Base-by-base conservation (phyloP, 169 alveolate species). In the Eimeria brunetti region DNA sequence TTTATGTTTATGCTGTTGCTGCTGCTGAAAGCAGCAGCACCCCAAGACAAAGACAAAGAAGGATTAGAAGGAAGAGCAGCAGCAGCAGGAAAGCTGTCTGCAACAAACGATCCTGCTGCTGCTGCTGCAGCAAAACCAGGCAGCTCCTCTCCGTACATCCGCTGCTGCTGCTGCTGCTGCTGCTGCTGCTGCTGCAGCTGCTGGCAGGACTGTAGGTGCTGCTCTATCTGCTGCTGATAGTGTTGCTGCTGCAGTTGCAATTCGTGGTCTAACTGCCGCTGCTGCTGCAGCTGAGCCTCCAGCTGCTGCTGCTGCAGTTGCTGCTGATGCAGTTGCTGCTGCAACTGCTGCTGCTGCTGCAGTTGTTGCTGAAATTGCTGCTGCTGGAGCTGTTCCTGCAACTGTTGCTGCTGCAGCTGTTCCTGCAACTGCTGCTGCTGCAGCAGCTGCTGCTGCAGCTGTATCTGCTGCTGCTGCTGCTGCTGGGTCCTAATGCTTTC, bases 91-190 rank as follows among this genome's bases (percentile, higher is more conserved):
- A 60, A 46, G 33, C 12, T 9, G 46, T 9, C 38, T 20, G 22
- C 88, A 41, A 14, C 33, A 7, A 38, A 18, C 7, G 88, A 78
- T 30, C 62, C 64, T 7, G 36, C 60, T 5, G 88, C 20, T 16
- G 64, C 58, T 38, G 84, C 36, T 27, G 73, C 73, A 62, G 33
- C 73, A 62, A 27, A 7, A 62, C n/a, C 73, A 62, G 73, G n/a
- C n/a, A n/a, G n/a, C n/a, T n/a, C n/a, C n/a, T n/a, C 73, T 51
- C 60, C 67, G 67, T 58, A 58, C 67, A 67, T 1, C 38, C 8
- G 78, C 38, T 30, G 78, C 78, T 67, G 78, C 38, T 30, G 78
- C 78, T 24, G 89, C 36, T 44, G 71, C 89, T 27, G 89, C 89
- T 22, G 89, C 64, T 24, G 62, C 30, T 9, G 85, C 9, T 11